A percentile compares a stretch with the other conserved stretches of the same genome.
Conservation (phyloP, 2,329 filamentous ascomycete genomes). For the Ustulina deusta region DNA sequence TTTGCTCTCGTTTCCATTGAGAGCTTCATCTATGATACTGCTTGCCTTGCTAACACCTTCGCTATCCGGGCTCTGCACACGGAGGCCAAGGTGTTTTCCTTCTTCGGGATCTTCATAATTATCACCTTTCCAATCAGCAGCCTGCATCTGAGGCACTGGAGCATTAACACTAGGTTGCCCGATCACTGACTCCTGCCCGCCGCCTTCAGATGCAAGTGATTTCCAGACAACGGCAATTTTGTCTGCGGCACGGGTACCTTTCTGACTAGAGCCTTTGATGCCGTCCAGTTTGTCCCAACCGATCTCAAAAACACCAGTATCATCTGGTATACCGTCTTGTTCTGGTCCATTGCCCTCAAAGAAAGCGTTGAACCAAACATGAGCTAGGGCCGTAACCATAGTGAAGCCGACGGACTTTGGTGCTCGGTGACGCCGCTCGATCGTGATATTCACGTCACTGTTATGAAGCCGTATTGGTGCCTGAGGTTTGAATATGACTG, state of each 20-base stretch:
- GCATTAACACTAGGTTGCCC: constrained; percentile 74
- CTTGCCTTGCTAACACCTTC: constrained; percentile 78
- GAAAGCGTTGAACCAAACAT: constrained; percentile 96
- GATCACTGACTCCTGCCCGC: constrained; percentile 58
- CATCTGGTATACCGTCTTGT: constrained; percentile 71
- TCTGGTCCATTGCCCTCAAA: constrained; percentile 88
- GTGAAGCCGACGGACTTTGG: constrained; percentile 82
- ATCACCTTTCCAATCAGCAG: constrained; percentile 81
- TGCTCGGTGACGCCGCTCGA: constrained; percentile 86
- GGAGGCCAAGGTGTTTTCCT: constrained; percentile 75
- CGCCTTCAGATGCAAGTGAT: constrained; percentile 50
- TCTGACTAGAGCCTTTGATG: constrained; percentile 87
- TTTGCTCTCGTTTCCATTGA: constrained; percentile 33
- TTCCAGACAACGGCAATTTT: constrained; percentile 88
- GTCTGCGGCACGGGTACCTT: constrained; percentile 86
- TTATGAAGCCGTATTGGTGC: constrained; percentile 77
- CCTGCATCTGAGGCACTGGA: constrained; percentile 74
- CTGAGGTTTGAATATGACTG: constrained; percentile 81
- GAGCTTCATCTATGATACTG: constrained; percentile 65
- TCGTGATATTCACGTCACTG: constrained; percentile 89
- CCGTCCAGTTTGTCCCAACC: constrained; percentile 84
- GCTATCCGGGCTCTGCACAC: constrained; percentile 73
- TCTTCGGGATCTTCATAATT: constrained; percentile 61
- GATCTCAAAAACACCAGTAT: constrained; percentile 72
- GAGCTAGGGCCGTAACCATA: constrained; percentile 92